A percentile compares a stretch with the other conserved stretches of the same genome.
These are phyloP conservation scores for Aquilaria yunnanensis DNA, from an alignment of 345 rosid species.

Conservation along the genomic window DNA sequence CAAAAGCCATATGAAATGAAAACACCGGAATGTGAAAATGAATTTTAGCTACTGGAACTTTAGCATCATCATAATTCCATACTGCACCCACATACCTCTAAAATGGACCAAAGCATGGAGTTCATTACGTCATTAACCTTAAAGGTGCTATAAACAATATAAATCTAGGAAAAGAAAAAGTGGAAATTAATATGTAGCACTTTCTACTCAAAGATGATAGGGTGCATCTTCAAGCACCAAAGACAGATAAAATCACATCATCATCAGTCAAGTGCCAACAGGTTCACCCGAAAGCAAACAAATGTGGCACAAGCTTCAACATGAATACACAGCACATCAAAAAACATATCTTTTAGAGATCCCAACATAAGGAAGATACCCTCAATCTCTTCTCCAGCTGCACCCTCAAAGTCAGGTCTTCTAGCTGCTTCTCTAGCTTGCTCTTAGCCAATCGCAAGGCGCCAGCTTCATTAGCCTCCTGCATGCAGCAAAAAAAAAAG, in stretches of 20 bases:
- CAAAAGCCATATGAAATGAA: too few relatives aligned
- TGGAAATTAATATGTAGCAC: too few relatives aligned
- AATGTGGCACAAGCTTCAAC: neutral
- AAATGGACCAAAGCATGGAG: too few relatives aligned
- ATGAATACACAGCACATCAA: neutral
- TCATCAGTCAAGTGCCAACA: neutral
- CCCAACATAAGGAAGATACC: slow-evolving; percentile 38
- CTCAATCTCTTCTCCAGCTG: slow-evolving; percentile 86
- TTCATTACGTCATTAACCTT: too few relatives aligned
- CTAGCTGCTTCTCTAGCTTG: slow-evolving; percentile 92
- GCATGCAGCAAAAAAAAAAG: slow-evolving; percentile 12
- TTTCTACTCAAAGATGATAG: too few relatives aligned
- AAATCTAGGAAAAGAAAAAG: too few relatives aligned
- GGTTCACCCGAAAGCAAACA: neutral
- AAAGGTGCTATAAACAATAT: too few relatives aligned
- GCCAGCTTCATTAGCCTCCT: slow-evolving; percentile 96
- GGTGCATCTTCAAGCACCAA: too few relatives aligned
- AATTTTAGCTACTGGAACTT: too few relatives aligned
- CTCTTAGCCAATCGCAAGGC: slow-evolving; percentile 88
- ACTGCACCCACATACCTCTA: too few relatives aligned
- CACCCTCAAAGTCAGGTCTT: slow-evolving; percentile 89
- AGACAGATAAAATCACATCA: neutral
- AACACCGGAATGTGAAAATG: too few relatives aligned
- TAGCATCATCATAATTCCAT: too few relatives aligned
- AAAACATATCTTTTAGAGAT: slow-evolving; percentile 5